Base-by-base conservation (phyloP, 2,329 filamentous ascomycete species). In the Penicillium decumbens region DNA sequence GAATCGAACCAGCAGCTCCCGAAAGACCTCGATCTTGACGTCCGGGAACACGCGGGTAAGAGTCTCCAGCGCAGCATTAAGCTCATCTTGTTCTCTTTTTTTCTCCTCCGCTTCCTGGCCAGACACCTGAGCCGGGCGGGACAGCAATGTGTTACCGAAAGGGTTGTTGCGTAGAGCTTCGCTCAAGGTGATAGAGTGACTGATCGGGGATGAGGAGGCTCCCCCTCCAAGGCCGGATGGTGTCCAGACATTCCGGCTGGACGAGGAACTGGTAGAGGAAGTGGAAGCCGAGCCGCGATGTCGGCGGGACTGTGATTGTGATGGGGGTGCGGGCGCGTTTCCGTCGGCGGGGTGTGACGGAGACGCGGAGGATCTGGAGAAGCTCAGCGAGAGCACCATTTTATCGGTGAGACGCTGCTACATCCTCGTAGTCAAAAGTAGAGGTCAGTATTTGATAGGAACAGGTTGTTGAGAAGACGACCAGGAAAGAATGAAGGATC, bases 121-220 rank as follows among this genome's bases (percentile, higher is more conserved):
- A 8, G 60, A 37, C 13, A 47, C 28, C 41, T 56, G 50, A 39
- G 55, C 41, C 25, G 68, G 51, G 39, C 63, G 65, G 37, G 67
- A 57, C 24, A 62, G 63, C 10, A 60, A 61, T 3, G 63, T 58
- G 41, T 53, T 65, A 13, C 70, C 68, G 46, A 74, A 74, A 2
- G 73, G 72, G 44, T 75, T 74, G 48, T 68, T 71, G 49, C 72
- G 70, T 10, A 75, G 65, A 6, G 72, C 72, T 63, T 75, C 72
- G 47, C 59, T 65, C 39, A 75, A 63, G 10, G 71, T 72, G 23
- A 68, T 61, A 24, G 68, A 64, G 48, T 65, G 51, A 52, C 58
- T 56, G 25, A 56, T 57, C 35, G 56, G 38, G 41, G 59, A 51
- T 12, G 59, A 53, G 29, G 59, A 52, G 32, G 54, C 41, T 32